Base-by-base conservation (phyloP, 768 basidiomycete species). In the Amanita muscaria region DNA sequence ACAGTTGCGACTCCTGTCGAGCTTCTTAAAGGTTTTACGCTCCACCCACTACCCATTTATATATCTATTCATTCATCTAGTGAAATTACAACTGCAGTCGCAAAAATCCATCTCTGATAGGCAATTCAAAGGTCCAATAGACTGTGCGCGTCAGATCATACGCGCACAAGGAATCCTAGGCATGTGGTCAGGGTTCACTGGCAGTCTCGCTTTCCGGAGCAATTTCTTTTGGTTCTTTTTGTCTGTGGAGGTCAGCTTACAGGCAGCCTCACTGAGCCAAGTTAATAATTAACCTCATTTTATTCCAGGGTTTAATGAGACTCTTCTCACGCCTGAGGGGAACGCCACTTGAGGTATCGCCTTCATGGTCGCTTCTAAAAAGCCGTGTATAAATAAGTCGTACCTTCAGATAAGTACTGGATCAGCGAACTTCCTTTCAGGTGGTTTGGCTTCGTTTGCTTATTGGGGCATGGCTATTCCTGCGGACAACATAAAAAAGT, bases 401-500 rank as follows among this genome's bases (percentile, higher is more conserved):
- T 35, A 34, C 27, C 22, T 27, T 36, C 51, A 83, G 80, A 70
- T 83, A 58, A 77, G 70, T 57, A 75, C 72, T 16, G 77, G 77
- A 5, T 56, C 68, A 8, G 74, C 80, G 5, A 81, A 77, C 55
- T 82, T 83, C 59, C 56, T 81, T 11, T 73, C 82, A 9, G 83
- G 83, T 22, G 81, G 81, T 7, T 61, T 79, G 23, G 76, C 64
- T 31, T 72, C 77, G 3, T 79, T 83, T 54, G 67, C 67, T 18
- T 85, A 76, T 59, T 85, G 83, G 82, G 64, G 66, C 18, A 73
- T 78, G 67, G 79, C 74, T 18, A 80, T 83, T 50, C 82, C 86
- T 3, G 72, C 80, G 44, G 88, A 91, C 62, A 87, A 87, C 57
- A 66, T 88, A 49, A 90, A 91, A 64, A 89, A 87, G 86, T 86